Evolutionary conservation across 2,329 filamentous ascomycete species (phyloP).

Genomic region (Samsoniella hepiali): DNA sequence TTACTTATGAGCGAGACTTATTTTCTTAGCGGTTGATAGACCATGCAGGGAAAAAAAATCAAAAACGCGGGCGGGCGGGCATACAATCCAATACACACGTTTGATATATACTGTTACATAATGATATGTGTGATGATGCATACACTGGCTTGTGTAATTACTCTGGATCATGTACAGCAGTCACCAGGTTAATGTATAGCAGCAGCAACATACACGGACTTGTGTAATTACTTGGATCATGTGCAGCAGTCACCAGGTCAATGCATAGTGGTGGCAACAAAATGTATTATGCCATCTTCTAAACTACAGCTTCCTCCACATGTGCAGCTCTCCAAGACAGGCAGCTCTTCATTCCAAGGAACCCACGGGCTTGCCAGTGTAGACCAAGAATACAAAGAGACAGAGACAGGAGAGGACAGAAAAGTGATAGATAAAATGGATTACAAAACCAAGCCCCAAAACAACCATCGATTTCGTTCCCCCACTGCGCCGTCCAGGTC

Average conservation of each 20-base stretch:
- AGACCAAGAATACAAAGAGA: background rate
- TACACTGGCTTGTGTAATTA: too few relatives aligned
- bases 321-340: background rate
- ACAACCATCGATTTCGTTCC: slow-evolving; percentile 7
- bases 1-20: background rate
- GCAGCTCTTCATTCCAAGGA: background rate
- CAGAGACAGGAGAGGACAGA: background rate
- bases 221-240: too few relatives aligned
- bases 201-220: too few relatives aligned
- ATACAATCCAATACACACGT: background rate
- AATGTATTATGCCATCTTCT: slow-evolving; percentile 12
- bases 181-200: too few relatives aligned
- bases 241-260: background rate
- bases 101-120: background rate
- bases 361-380: background rate
- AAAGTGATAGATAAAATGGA: background rate
- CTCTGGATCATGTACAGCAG: too few relatives aligned
- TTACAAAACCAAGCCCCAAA: slow-evolving; percentile 8
- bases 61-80: background rate
- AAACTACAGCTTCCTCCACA: slow-evolving; percentile 15
- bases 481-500: slow-evolving; percentile 15
- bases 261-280: background rate
- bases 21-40: background rate
- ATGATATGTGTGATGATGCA: too few relatives aligned
- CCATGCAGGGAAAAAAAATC: background rate